Base-by-base conservation (phyloP, 1,284 basidiomycete species). In the Mycena sp. region DNA sequence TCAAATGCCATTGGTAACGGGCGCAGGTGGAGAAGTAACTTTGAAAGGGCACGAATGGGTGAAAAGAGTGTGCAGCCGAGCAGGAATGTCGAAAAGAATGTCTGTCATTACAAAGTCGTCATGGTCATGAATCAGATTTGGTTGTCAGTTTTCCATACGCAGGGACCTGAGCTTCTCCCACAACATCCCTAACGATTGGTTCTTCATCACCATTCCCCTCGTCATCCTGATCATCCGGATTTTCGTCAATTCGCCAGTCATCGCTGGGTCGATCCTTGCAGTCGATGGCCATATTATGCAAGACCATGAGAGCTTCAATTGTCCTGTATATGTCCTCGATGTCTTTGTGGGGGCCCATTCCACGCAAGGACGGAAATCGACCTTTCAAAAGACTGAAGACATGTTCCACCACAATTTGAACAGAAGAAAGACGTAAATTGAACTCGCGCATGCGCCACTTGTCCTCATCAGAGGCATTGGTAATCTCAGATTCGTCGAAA, bases 331-430 rank as follows among this genome's bases (percentile, higher is more conserved):
- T 57, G 9, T 71, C 67, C 48, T 70, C 57, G 3, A 75, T 63
- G 45, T 74, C 41, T 1, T 40, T 56, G 28, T 71, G 68, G 0
- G 45, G 67, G n/a, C 71, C 71, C 50, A 76, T 55, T 14, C 45
- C 44, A 26, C 67, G 67, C 3, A 74, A 57, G 1, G 64, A 62
- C 2, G 59, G 72, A 61, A 76, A 76, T 14, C 68, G 65, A 19
- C 68, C 72, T 48, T 76, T 76, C 19, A 74, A 60, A 26, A 61
- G 50, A 11, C 72, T 70, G 64, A 73, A 75, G 6, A 69, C 63
- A 65, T 75, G 74, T 48, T 76, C 69, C 1, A 73, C 64, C 16
- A 26, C 25, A 35, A 75, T 72, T 4, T 68, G 58, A 1, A 70
- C 55, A 1, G 41, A 48, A n/a, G 73, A 75, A 2, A 76, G 68